Percentiles rank a stretch among this genome's conserved stretches.
These are phyloP conservation scores for Scytalidium lignicola DNA, from an alignment of 2,329 filamentous ascomycete species.

Conservation along the genomic window DNA sequence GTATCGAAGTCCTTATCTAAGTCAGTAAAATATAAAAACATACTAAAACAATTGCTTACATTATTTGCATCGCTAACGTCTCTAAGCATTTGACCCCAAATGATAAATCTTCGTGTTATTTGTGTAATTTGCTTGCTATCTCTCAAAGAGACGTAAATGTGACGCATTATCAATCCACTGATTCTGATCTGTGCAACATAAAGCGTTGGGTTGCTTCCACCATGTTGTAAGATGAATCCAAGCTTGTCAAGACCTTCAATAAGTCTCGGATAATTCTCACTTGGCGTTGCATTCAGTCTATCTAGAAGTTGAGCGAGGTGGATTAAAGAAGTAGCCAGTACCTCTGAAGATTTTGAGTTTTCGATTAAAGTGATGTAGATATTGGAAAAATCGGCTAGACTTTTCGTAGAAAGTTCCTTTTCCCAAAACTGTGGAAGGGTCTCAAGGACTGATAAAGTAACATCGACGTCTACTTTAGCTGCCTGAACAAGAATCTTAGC, in stretches of 20 bases:
- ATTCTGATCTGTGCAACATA: constrained; percentile 44
- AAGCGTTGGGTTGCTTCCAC: constrained; percentile 27
- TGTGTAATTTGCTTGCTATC: constrained; percentile 2
- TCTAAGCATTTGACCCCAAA: constrained; percentile 47
- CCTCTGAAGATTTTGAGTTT: constrained; percentile 29
- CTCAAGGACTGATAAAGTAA: neutral
- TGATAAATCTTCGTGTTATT: constrained; percentile 17
- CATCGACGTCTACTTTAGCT: constrained; percentile 12
- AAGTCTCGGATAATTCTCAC: neutral
- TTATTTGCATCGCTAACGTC: constrained; percentile 44
- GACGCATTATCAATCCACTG: constrained; percentile 32
- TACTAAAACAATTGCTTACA: constrained; percentile 29
- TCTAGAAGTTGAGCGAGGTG: constrained; percentile 35
- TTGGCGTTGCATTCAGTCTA: neutral
- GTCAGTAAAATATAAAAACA: constrained; percentile 3
- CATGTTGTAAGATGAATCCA: neutral
- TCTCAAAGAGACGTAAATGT: neutral
- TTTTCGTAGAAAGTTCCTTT: neutral
- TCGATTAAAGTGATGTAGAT: neutral
- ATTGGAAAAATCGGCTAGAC: neutral
- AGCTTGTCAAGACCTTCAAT: constrained; percentile 2
- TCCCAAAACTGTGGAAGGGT: neutral
- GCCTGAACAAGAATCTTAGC: neutral
- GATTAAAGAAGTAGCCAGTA: constrained; percentile 41
- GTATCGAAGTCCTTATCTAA: constrained; percentile 55